Evolutionary conservation across 192 early-diverging fungal genomes (phyloP).

Genomic region (Jimgerdemannia flammicorona): DNA sequence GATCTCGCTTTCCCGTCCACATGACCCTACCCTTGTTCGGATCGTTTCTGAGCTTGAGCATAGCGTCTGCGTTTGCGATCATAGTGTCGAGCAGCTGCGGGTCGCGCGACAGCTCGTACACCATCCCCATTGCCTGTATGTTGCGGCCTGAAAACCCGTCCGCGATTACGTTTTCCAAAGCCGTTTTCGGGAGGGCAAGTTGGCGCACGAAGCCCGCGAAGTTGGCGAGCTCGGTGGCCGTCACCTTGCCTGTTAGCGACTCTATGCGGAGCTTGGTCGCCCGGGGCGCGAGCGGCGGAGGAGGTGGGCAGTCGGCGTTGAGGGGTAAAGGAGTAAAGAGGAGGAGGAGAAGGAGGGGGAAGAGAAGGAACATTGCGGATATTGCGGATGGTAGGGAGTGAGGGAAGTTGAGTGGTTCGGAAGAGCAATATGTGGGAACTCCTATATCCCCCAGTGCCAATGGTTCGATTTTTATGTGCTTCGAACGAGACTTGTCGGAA

Average conservation of each 20-base stretch:
- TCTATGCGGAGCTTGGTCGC: not conserved
- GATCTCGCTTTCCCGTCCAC: not conserved
- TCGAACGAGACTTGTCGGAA: too few relatives aligned
- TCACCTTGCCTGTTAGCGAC: not conserved
- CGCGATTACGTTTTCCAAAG: not conserved
- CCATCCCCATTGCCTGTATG: not conserved
- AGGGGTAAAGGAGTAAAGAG: too few relatives aligned
- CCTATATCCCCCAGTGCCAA: too few relatives aligned
- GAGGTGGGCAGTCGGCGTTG: not conserved
- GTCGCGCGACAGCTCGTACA: not conserved
- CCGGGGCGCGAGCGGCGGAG: not conserved
- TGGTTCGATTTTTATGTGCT: too few relatives aligned
- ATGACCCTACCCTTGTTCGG: not conserved
- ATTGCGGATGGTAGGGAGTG: too few relatives aligned
- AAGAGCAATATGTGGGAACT: too few relatives aligned
- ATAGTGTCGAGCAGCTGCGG: not conserved
- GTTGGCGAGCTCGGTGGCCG: not conserved
- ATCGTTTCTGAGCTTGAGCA: not conserved
- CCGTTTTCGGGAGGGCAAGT: not conserved
- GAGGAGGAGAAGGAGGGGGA: too few relatives aligned
- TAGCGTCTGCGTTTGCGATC: not conserved
- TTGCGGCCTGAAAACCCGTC: not conserved
- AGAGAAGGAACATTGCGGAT: too few relatives aligned
- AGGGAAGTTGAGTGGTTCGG: too few relatives aligned
- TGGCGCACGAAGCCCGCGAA: not conserved